phyloP scores from a whole-genome alignment of 2,329 filamentous ascomycete genomes.

The Neopestalotiopsis sp. region DNA sequence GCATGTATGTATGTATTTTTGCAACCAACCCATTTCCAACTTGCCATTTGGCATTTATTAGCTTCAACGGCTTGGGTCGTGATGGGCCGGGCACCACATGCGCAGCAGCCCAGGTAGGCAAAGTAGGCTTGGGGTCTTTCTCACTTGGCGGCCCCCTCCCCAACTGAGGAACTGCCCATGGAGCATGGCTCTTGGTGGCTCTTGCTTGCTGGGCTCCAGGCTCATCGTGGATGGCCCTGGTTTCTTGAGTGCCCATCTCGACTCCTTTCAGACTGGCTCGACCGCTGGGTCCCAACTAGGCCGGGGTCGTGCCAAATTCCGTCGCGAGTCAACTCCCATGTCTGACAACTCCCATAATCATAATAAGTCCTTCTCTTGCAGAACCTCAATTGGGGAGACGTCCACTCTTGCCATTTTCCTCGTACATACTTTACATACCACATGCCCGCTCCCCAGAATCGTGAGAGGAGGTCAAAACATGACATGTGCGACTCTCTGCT shows the following conservation, averaged over 20 bases:
- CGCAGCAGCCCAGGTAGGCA: background rate
- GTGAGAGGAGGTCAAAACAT: background rate
- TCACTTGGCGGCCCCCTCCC: background rate
- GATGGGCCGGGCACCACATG: conserved; percentile 7
- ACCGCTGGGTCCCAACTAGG: conserved; percentile 1
- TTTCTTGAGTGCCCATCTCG: background rate
- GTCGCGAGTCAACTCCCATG: conserved; percentile 11
- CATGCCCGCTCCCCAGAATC: background rate
- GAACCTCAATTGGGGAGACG: background rate
- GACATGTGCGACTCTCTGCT: conserved; percentile 10
- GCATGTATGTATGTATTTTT: no score
- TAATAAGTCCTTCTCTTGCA: background rate
- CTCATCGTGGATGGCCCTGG: background rate
- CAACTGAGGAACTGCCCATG: no score
- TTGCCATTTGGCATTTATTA: background rate
- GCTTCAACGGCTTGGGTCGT: conserved; percentile 11
- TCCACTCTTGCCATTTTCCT: background rate
- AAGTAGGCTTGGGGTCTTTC: background rate
- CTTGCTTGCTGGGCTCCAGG: background rate
- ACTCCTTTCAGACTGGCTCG: conserved; percentile 4
- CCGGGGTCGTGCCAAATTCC: conserved; percentile 9
- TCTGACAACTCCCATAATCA: conserved; percentile 5
- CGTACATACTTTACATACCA: background rate
- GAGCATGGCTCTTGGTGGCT: no score
- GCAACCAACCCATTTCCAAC: background rate